Evolutionary conservation across 768 basidiomycete species (phyloP).

Genomic region (Ramaria sp.): DNA sequence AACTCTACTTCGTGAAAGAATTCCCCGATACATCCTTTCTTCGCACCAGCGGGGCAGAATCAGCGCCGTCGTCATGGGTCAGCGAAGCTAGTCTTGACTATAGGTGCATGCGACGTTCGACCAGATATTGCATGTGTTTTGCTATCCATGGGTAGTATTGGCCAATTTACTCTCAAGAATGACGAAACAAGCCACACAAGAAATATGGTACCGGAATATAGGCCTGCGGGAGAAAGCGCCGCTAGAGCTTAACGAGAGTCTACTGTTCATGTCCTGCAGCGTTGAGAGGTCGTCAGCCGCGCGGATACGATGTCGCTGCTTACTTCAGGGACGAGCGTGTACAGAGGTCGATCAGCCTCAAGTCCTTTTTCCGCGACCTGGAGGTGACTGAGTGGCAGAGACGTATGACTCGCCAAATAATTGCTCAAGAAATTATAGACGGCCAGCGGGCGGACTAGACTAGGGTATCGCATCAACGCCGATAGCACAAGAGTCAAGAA

Average conservation of each 20-base stretch:
- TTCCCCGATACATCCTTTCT: background rate
- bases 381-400: background rate
- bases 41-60: background rate
- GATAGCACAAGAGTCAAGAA: background rate
- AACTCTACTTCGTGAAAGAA: background rate
- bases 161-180: background rate
- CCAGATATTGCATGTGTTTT: background rate
- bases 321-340: background rate
- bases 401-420: background rate
- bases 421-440: background rate
- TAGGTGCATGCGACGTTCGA: background rate
- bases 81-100: background rate
- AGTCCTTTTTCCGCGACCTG: too few species aligned
- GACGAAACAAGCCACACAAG: background rate
- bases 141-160: background rate
- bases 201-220: background rate
- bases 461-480: background rate
- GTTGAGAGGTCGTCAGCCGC: background rate
- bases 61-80: background rate
- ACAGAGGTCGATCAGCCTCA: background rate
- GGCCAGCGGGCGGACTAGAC: background rate
- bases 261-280: background rate
- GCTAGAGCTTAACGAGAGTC: background rate
- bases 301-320: background rate
- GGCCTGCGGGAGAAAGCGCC: background rate